phyloP scores from a whole-genome alignment of 2,329 filamentous ascomycete species.

The Aspergillus sp. region DNA sequence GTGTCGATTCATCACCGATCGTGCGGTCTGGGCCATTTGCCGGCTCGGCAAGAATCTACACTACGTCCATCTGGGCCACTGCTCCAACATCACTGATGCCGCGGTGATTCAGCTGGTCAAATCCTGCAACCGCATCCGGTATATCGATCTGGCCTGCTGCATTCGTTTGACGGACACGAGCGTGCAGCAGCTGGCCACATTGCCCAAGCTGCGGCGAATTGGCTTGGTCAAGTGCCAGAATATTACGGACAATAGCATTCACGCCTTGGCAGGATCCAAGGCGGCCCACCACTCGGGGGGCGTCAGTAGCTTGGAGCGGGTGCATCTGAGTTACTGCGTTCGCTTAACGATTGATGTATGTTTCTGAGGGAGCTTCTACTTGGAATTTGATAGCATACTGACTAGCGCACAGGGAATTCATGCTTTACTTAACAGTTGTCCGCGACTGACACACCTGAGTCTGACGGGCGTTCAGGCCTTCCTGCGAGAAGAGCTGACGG shows the following conservation, averaged over 20 bases:
- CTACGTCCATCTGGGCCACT: constrained; percentile 94
- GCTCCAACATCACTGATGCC: constrained; percentile 83
- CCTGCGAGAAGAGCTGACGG: constrained; percentile 80
- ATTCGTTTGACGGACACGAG: constrained; percentile 83
- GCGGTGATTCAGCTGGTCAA: constrained; percentile 83
- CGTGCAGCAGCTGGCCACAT: constrained; percentile 75
- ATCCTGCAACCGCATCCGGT: constrained; percentile 87
- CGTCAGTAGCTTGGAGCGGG: constrained; percentile 77
- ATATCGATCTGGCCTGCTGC: constrained; percentile 98
- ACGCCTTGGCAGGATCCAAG: constrained; percentile 72
- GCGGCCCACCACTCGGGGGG: constrained; percentile 58
- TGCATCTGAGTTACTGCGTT: constrained; percentile 94
- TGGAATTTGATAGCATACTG: not conserved
- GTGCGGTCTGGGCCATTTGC: constrained; percentile 82
- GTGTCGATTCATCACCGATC: constrained; percentile 88
- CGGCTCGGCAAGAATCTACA: constrained; percentile 93
- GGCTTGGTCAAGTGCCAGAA: constrained; percentile 89
- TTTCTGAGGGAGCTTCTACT: not conserved
- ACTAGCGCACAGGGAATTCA: constrained; percentile 72
- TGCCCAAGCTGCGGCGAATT: constrained; percentile 93
- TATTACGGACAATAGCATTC: constrained; percentile 88
- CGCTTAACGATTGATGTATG: constrained; percentile 78
- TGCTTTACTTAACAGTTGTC: constrained; percentile 83
- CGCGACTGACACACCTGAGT: constrained; percentile 88
- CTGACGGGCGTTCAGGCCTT: constrained; percentile 93